These are phyloP conservation scores for Allium sativum DNA, from an alignment of 106 monocot genomes.

Conservation along the genomic window DNA sequence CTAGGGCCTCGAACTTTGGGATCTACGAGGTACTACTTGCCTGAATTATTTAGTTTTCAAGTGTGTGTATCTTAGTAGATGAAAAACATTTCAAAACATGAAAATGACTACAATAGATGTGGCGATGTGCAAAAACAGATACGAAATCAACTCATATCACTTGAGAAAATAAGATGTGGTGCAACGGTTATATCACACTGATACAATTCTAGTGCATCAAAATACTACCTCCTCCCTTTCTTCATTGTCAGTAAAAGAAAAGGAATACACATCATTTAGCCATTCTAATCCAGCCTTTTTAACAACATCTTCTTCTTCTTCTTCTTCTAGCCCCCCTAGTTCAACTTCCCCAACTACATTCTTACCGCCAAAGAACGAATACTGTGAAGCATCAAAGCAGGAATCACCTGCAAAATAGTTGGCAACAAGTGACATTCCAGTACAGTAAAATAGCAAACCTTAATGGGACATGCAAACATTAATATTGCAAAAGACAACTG, in stretches of 20 bases:
- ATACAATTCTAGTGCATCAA: background rate
- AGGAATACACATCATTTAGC: constrained; percentile 18
- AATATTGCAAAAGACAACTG: background rate
- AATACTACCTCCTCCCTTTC: constrained; percentile 42
- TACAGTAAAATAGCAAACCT: background rate
- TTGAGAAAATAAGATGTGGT: no score
- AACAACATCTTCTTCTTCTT: constrained; percentile 18
- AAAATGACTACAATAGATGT: no score
- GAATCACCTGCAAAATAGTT: constrained; percentile 25
- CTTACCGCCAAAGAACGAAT: constrained; percentile 66
- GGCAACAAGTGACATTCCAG: background rate
- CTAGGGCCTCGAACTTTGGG: no score
- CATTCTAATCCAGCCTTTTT: constrained; percentile 17
- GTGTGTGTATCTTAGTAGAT: no score
- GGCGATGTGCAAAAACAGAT: no score
- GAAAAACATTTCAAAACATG: no score
- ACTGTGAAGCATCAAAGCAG: constrained; percentile 72
- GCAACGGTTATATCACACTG: no score
- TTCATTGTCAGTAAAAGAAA: constrained; percentile 21
- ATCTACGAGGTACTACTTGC: no score
- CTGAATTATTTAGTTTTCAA: no score
- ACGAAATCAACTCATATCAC: no score
- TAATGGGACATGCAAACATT: no score
- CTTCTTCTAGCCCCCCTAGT: constrained; percentile 47
- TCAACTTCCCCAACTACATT: constrained; percentile 52